phyloP scores from a whole-genome alignment of 2,329 filamentous ascomycete genomes.

The Venturia pyrina region DNA sequence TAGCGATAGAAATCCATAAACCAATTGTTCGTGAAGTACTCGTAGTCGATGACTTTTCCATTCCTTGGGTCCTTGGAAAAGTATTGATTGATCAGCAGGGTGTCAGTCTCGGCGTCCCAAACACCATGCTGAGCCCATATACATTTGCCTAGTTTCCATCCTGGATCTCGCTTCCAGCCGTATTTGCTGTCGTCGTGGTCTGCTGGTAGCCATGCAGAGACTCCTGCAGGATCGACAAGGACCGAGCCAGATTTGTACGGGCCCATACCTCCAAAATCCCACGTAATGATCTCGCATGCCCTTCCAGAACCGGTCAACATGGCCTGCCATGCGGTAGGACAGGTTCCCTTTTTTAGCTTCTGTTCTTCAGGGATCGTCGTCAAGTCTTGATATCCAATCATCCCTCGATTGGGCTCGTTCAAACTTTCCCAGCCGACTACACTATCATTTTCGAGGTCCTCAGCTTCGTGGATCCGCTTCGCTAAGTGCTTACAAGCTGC shows the following conservation, averaged over 20 bases:
- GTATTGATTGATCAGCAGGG: conserved; percentile 73
- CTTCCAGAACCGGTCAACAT: conserved; percentile 85
- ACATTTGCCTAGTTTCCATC: conserved; percentile 89
- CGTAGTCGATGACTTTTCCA: conserved; percentile 65
- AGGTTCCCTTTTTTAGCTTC: conserved; percentile 83
- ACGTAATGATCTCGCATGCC: conserved; percentile 80
- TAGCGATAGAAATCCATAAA: conserved; percentile 78
- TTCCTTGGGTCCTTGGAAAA: conserved; percentile 71
- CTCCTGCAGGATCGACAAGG: conserved; percentile 79
- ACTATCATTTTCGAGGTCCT: conserved; percentile 74
- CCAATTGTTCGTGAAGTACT: conserved; percentile 81
- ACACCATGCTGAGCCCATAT: conserved; percentile 95
- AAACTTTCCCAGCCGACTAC: conserved; percentile 94
- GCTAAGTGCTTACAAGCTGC: conserved; percentile 72
- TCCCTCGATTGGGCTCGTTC: conserved; percentile 87
- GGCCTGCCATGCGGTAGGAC: conserved; percentile 88
- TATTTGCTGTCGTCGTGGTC: conserved; percentile 80
- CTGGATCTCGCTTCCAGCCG: conserved; percentile 77
- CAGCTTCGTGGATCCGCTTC: conserved; percentile 75
- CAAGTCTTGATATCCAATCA: conserved; percentile 76
- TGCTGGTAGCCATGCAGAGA: conserved; percentile 71
- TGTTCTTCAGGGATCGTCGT: conserved; percentile 76
- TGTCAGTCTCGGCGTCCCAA: conserved; percentile 76
- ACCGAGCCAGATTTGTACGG: conserved; percentile 79
- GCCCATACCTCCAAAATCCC: conserved; percentile 88